phyloP scores from a whole-genome alignment of 2,329 filamentous ascomycete genomes.

The Domatiomyces globalis region DNA sequence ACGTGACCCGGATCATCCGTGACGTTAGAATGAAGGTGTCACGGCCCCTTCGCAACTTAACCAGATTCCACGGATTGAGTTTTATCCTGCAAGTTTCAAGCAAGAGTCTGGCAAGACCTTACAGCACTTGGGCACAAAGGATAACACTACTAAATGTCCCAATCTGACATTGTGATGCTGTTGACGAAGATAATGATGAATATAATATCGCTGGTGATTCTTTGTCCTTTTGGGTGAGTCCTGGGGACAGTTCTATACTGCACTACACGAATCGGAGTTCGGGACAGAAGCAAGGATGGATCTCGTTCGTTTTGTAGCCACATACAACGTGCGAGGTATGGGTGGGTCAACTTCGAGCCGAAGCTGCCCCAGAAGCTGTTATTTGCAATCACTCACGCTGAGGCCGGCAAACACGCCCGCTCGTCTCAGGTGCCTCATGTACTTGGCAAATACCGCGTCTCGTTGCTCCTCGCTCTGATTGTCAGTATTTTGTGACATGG shows the following conservation, averaged over 20 bases:
- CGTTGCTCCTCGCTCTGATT: background rate
- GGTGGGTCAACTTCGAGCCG: background rate
- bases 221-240: background rate
- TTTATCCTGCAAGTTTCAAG: too few relatives aligned
- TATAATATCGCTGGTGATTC: too few relatives aligned
- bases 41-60: too few relatives aligned
- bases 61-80: too few relatives aligned
- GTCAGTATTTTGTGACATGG: background rate
- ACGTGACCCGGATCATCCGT: too few relatives aligned
- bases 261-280: background rate
- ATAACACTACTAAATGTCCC: too few relatives aligned
- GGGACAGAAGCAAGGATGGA: background rate
- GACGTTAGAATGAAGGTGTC: too few relatives aligned
- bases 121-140: too few relatives aligned
- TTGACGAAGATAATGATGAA: too few relatives aligned
- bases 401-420: background rate
- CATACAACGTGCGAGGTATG: background rate
- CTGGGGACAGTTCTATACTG: background rate
- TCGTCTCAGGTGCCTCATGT: background rate
- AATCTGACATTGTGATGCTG: too few relatives aligned
- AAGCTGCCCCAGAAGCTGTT: background rate
- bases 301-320: background rate
- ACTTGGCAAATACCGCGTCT: background rate
- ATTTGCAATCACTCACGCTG: background rate
- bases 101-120: too few relatives aligned